Evolutionary conservation across 805 yeast genomes (phyloP), one percentile per base, ranked within the genome.

Genomic region (Starmerella scarabaei): DNA sequence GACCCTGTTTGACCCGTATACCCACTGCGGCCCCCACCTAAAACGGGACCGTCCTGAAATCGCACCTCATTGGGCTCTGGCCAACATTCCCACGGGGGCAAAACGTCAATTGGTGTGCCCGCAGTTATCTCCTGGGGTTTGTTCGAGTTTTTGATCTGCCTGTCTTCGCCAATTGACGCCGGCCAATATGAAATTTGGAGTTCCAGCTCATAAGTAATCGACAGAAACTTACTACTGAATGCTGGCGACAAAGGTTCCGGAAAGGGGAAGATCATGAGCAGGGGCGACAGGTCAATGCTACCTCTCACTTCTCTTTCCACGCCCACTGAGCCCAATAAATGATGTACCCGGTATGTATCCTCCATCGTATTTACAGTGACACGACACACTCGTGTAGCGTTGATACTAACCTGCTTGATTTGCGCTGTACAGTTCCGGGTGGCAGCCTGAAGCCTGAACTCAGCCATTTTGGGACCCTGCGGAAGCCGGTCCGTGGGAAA

Each of bases 321-420:
- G 3, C 38, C 33, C 11, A 44, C 36, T 8, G 39, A 24, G 15
- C 44, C 40, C 6, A 42, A 19, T 5, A 15, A 26, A n/a, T 35
- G 35, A 16, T 7, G 5, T 3, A 39, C 30, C 14, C 26, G 14
- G 30, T 42, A 42, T 14, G 8, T 14, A 24, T 42, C 45, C 17
- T 21, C n/a, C 3, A 3, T 9, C 3, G 37, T 38, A 4, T 37
- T 24, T 4, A 36, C 39, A 5, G 9, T 28, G 20, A 33, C 38
- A 17, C 28, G 35, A 16, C 42, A 42, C 4, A 5, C 5, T 11
- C 39, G 38, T 3, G 26, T 11, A 3, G 40, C 5, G 6, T 34
- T 19, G n/a, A 42, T n/a, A 7, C 27, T 24, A 2, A 40, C 30
- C 8, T 16, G 3, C 12, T 33, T 11, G 12, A 42, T n/a, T 17